Evolutionary conservation across 2,329 filamentous ascomycete species (phyloP), one percentile per base, ranked within the genome.

Genomic region (Plenodomus biglobosus): DNA sequence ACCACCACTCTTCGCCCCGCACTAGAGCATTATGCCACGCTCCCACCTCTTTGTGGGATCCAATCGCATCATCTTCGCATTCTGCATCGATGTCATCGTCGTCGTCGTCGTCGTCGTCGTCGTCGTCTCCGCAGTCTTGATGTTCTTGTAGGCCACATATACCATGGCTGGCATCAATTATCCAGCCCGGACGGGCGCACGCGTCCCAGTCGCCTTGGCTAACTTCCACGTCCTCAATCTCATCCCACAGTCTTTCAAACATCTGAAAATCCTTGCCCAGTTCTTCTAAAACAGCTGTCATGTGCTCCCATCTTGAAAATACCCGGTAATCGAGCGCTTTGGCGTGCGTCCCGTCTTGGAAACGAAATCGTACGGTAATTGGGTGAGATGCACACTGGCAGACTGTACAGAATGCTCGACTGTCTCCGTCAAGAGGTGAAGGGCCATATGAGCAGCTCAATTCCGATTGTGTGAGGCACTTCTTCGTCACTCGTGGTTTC

Each of bases 211-310:
- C 59, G 3, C 96, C 64, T 87, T 96, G 67, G 90, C 96, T 86
- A 95, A 97, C 85, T 83, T 95, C 64, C 90, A 95, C 71, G 81
- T 88, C 60, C 75, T 96, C 66, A 82, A 86, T 71, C 80, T 85
- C 73, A 70, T 85, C 58, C 76, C 80, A 62, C 81, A 84, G 67
- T 75, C 92, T 69, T 83, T 94, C 74, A 90, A 83, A 66, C 80
- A 96, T 61, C 90, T 96, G 80, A 72, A 96, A 62, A 90, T 96
- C 78, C 84, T 95, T 61, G 90, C 95, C 76, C 89, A 92, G 73
- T 89, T 95, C 83, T 90, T 90, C 44, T 89, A 96, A 81, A 90
- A 96, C 81, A 84, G 95, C 56, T 19, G 38, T 20, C 1, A 59
- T 36, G 8, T 48, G 42, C 2, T 41, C 34, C 58, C 56, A 58